Base-by-base conservation (phyloP, 2,329 filamentous ascomycete species). In the Periconia sp. region DNA sequence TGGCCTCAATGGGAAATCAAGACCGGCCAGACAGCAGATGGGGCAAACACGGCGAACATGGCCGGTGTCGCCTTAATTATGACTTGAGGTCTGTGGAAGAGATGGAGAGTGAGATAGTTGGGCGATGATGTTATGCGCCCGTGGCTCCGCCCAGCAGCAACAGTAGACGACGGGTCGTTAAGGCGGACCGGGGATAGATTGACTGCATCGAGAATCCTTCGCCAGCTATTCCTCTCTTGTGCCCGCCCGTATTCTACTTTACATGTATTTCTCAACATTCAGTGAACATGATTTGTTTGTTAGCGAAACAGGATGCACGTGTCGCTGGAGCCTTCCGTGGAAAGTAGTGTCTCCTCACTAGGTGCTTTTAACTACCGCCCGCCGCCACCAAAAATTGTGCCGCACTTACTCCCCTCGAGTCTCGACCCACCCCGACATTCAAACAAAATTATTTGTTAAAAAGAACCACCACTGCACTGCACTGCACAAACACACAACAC, bases 301-400 rank as follows among this genome's bases (percentile, higher is more conserved):
- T n/a, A n/a, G n/a, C n/a, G n/a, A n/a, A n/a, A n/a, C n/a, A n/a
- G n/a, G n/a, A 27, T 27, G 23, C 23, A 27, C 23, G 23, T 27
- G 23, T 27, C 23, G 23, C 23, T 27, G 23, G 5, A 37, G 15
- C 15, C 33, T 37, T 5, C 10, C 3, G 33, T 37, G 15, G 15
- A 37, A 37, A 37, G 33, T 37, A 37, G 11, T 37, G 33, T 37
- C 33, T 5, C 3, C 5, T 5, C 3, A n/a, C 33, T 37, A 37
- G 33, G 6, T 37, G 15, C 10, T 37, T 14, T 37, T 37, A 37
- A 14, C 15, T 13, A 37, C 33, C 33, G 33, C 33, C 33, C 33
- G 47, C 49, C 18, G 62, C 65, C 62, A 65, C 62, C 45, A 58
- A 63, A 65, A 64, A 60, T 58, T 56, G 50, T 47, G 40, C 50